These are phyloP conservation scores for Pseudopyricularia cyperi DNA, from an alignment of 2,329 filamentous ascomycete species.

Conservation along the genomic window DNA sequence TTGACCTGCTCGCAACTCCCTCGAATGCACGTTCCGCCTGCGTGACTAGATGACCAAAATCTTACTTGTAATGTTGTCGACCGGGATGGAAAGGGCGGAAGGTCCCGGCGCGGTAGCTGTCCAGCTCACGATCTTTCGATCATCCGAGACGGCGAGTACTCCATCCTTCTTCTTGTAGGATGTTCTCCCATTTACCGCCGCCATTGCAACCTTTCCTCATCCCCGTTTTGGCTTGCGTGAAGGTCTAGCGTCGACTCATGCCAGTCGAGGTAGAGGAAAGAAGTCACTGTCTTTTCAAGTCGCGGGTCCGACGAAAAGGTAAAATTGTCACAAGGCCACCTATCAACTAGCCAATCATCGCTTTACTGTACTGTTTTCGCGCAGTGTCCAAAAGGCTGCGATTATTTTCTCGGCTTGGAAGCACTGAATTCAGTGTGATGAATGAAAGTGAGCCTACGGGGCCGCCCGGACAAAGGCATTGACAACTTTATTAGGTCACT, in stretches of 20 bases:
- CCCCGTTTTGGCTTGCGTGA: background rate
- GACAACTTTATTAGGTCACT: too few species aligned
- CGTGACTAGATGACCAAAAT: background rate
- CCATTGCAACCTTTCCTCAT: slow-evolving; percentile 25
- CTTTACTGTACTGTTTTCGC: too few species aligned
- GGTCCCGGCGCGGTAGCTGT: slow-evolving; percentile 49
- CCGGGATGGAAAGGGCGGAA: slow-evolving; percentile 53
- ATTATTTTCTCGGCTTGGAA: too few species aligned
- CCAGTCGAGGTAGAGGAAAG: background rate
- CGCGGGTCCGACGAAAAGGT: too few species aligned
- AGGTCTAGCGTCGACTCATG: too few species aligned
- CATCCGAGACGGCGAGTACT: slow-evolving; percentile 58
- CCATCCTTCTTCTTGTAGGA: slow-evolving; percentile 97
- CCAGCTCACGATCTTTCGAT: slow-evolving; percentile 70
- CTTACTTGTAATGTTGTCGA: slow-evolving; percentile 74
- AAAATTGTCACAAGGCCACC: too few species aligned
- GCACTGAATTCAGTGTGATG: too few species aligned
- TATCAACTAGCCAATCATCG: too few species aligned
- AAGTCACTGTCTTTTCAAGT: too few species aligned
- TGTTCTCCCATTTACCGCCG: slow-evolving; percentile 50
- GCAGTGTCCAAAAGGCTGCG: too few species aligned
- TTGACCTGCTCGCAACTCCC: background rate
- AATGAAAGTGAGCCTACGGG: too few species aligned
- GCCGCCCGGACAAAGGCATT: too few species aligned
- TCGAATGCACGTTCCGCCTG: background rate